A percentile compares a stretch with the other conserved stretches of the same genome.
Conservation (phyloP, 306 rosid species). For the Quercus dentata region DNA sequence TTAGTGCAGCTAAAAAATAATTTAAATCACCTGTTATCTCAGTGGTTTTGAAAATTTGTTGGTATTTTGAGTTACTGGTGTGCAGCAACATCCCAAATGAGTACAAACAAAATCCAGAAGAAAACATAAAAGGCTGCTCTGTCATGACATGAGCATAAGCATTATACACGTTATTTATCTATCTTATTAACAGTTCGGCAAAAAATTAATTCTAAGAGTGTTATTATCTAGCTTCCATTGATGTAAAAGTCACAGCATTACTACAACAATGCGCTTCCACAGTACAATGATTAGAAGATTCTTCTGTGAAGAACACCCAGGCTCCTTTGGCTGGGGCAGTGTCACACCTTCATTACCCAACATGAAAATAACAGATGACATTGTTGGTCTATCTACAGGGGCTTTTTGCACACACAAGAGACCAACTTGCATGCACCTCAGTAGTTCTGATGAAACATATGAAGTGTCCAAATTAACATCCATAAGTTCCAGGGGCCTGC, state of each 20-base stretch:
- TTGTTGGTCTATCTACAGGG: slow-evolving; percentile 29
- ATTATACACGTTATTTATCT: too few relatives aligned
- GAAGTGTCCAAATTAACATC: slow-evolving; percentile 1
- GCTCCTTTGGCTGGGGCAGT: slow-evolving; percentile 19
- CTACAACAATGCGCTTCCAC: not conserved
- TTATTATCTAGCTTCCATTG: not conserved
- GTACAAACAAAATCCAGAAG: not conserved
- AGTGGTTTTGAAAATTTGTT: not conserved
- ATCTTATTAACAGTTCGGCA: too few relatives aligned
- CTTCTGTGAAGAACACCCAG: not conserved
- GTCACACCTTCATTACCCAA: slow-evolving; percentile 16
- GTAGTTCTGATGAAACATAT: slow-evolving; percentile 8
- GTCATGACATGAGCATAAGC: too few relatives aligned
- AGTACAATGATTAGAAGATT: too few relatives aligned
- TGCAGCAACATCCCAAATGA: not conserved
- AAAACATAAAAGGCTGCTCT: not conserved
- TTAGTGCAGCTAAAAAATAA: not conserved
- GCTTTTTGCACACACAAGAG: slow-evolving; percentile 32
- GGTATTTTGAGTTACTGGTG: not conserved
- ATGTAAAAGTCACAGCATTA: not conserved
- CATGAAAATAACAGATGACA: slow-evolving; percentile 27
- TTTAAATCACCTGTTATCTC: not conserved
- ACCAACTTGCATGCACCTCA: slow-evolving; percentile 24
- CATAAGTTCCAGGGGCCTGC: slow-evolving; percentile 16
- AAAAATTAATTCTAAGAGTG: too few relatives aligned